Percentiles rank a stretch among this genome's conserved stretches.
These are phyloP conservation scores for Daphne laureola DNA, from an alignment of 441 rosid species.

Conservation along the genomic window DNA sequence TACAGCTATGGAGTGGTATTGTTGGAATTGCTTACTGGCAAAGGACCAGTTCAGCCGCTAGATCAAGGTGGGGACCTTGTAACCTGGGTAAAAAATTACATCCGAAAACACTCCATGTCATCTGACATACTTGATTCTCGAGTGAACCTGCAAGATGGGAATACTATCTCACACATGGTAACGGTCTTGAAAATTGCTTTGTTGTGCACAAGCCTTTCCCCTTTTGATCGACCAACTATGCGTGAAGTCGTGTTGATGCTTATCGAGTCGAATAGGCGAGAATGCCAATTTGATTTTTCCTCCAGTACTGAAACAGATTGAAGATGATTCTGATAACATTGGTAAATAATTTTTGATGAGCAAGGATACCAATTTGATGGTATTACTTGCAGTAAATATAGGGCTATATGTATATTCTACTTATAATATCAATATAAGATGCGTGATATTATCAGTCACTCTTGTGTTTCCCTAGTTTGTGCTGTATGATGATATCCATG, in stretches of 20 bases:
- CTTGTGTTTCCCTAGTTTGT: too few relatives aligned
- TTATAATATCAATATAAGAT: neutral
- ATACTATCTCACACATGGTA: slow-evolving; percentile 51
- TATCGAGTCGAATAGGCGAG: slow-evolving; percentile 43
- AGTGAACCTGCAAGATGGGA: slow-evolving; percentile 43
- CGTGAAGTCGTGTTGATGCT: slow-evolving; percentile 80
- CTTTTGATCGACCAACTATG: slow-evolving; percentile 75
- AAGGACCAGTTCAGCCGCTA: slow-evolving; percentile 74
- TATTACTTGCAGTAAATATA: slow-evolving; percentile 6
- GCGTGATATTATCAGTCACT: too few relatives aligned
- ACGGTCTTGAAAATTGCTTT: slow-evolving; percentile 68
- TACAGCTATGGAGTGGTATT: slow-evolving; percentile 82
- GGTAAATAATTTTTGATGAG: slow-evolving; percentile 24
- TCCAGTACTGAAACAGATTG: slow-evolving; percentile 29
- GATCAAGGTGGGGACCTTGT: slow-evolving; percentile 91
- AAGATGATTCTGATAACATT: slow-evolving; percentile 31
- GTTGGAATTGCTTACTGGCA: slow-evolving; percentile 65
- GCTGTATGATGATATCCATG: too few relatives aligned
- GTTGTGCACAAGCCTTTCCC: slow-evolving; percentile 67
- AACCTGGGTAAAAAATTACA: slow-evolving; percentile 63
- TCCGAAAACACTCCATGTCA: slow-evolving; percentile 40
- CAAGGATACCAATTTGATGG: slow-evolving; percentile 12
- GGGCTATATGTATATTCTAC: slow-evolving; percentile 15
- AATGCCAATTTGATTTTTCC: slow-evolving; percentile 29
- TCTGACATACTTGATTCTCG: slow-evolving; percentile 57